These are phyloP conservation scores for Didymella keratinophila DNA, from an alignment of 2,329 filamentous ascomycete species.

Conservation along the genomic window DNA sequence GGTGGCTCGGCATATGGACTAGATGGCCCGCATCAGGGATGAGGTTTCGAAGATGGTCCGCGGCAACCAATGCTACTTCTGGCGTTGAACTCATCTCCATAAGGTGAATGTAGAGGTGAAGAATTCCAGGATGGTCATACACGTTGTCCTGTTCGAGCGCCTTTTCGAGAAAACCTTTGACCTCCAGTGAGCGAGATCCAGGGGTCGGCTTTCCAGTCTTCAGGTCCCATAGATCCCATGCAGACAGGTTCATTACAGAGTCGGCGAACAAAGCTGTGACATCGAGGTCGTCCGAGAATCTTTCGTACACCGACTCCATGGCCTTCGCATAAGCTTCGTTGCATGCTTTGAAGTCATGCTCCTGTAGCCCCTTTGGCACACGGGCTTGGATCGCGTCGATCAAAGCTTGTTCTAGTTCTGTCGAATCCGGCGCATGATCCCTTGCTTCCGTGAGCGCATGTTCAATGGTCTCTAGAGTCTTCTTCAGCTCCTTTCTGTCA, in stretches of 20 bases:
- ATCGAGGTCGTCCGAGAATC: slow-evolving; percentile 66
- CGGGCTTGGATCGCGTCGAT: slow-evolving; percentile 64
- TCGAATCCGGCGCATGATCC: slow-evolving; percentile 46
- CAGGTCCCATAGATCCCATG: slow-evolving; percentile 71
- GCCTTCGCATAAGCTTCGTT: slow-evolving; percentile 68
- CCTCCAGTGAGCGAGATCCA: slow-evolving; percentile 65
- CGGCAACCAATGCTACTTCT: slow-evolving; percentile 67
- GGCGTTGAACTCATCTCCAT: slow-evolving; percentile 78
- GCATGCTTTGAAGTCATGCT: slow-evolving; percentile 59
- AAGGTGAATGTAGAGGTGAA: slow-evolving; percentile 79
- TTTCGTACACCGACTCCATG: slow-evolving; percentile 64
- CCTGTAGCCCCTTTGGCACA: slow-evolving; percentile 54
- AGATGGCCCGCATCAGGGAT: slow-evolving; percentile 75
- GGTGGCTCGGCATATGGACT: slow-evolving; percentile 79
- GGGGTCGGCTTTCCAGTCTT: slow-evolving; percentile 64
- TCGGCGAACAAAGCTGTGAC: slow-evolving; percentile 71
- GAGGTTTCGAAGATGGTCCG: slow-evolving; percentile 68
- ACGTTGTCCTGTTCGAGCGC: slow-evolving; percentile 62
- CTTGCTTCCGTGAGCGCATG: slow-evolving; percentile 57
- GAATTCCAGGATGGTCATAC: slow-evolving; percentile 69
- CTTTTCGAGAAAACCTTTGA: slow-evolving; percentile 65
- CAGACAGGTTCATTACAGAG: slow-evolving; percentile 70
- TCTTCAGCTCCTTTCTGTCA: slow-evolving; percentile 65
- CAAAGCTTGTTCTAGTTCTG: slow-evolving; percentile 67
- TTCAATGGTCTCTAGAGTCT: slow-evolving; percentile 59